Percentiles rank a stretch among this genome's conserved stretches.
phyloP scores from a whole-genome alignment of 768 basidiomycete genomes.

The Trametes cingulata region DNA sequence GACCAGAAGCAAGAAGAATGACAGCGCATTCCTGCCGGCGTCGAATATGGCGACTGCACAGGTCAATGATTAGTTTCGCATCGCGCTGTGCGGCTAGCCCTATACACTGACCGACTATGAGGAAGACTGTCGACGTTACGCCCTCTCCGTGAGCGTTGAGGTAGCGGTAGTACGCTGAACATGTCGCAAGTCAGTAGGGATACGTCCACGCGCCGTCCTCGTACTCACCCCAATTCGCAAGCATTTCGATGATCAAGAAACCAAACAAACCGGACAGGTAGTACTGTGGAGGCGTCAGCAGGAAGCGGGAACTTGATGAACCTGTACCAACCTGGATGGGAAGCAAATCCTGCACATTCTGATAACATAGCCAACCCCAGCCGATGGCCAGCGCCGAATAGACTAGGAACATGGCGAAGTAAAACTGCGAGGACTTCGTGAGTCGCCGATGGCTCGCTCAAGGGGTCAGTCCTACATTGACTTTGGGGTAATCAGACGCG shows the following conservation, averaged over 20 bases:
- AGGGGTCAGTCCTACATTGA: slow-evolving; percentile 60
- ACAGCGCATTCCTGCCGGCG: slow-evolving; percentile 90
- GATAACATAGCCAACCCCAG: slow-evolving; percentile 87
- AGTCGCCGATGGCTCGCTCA: not conserved
- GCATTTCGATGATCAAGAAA: slow-evolving; percentile 91
- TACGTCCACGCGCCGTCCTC: not conserved
- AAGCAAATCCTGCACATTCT: slow-evolving; percentile 78
- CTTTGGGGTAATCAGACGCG: slow-evolving; percentile 96
- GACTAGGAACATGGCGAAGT: slow-evolving; percentile 79
- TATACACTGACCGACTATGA: slow-evolving; percentile 75
- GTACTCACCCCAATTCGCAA: slow-evolving; percentile 74
- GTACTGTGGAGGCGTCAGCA: slow-evolving; percentile 48
- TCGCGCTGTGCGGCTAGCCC: not conserved
- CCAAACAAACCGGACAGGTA: slow-evolving; percentile 89
- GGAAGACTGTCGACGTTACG: slow-evolving; percentile 79
- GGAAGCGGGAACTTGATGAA: not conserved
- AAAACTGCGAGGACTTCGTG: slow-evolving; percentile 58
- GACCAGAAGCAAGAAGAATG: slow-evolving; percentile 92
- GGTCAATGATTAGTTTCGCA: not conserved
- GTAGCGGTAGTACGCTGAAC: slow-evolving; percentile 86
- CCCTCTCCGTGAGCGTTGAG: slow-evolving; percentile 84
- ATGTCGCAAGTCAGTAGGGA: not conserved
- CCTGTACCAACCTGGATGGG: slow-evolving; percentile 71
- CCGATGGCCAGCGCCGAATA: slow-evolving; percentile 66
- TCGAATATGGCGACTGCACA: slow-evolving; percentile 85